phyloP scores from a whole-genome alignment of 2,329 filamentous ascomycete genomes.

The Biscogniauxia sp. region DNA sequence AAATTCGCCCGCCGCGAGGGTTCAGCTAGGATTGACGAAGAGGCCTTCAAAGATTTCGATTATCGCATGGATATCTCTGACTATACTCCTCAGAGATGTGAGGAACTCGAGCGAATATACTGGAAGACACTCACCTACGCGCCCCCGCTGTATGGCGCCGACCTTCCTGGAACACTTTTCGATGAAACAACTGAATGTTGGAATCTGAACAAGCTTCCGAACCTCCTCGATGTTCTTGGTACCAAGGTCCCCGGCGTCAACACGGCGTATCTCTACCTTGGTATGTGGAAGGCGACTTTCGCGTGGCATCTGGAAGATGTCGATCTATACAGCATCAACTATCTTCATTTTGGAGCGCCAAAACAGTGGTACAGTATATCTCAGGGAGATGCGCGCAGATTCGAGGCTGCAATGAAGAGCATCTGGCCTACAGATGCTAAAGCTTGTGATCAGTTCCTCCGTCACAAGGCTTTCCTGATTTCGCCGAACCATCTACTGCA shows the following conservation, averaged over 20 bases:
- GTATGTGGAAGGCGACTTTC: conserved; percentile 99
- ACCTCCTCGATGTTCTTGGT: conserved; percentile 88
- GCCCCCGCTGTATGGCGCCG: conserved; percentile 90
- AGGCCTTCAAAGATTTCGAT: conserved; percentile 85
- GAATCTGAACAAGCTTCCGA: conserved; percentile 95
- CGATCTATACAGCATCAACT: conserved; percentile 99
- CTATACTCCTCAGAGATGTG: conserved; percentile 86
- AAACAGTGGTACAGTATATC: conserved; percentile 99
- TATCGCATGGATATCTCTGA: conserved; percentile 86
- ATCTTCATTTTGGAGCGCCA: conserved; percentile 95
- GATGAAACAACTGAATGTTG: conserved; percentile 79
- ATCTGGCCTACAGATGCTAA: conserved; percentile 96
- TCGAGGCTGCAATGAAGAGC: conserved; percentile 91
- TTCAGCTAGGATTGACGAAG: conserved; percentile 80
- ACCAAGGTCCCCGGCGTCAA: conserved; percentile 97
- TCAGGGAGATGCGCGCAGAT: conserved; percentile 86
- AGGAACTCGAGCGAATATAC: conserved; percentile 90
- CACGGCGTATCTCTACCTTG: conserved; percentile 93
- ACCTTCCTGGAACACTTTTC: conserved; percentile 94
- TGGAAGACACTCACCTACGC: conserved; percentile 98
- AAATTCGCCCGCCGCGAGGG: conserved; percentile 81
- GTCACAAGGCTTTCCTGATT: conserved; percentile 96
- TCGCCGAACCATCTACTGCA: conserved; percentile 84
- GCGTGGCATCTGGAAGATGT: conserved; percentile 99
- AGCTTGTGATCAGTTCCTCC: conserved; percentile 90